Evolutionary conservation across 1,284 basidiomycete species (phyloP), one percentile per base, ranked within the genome.

Genomic region (Kalmanozyma brasiliensis): DNA sequence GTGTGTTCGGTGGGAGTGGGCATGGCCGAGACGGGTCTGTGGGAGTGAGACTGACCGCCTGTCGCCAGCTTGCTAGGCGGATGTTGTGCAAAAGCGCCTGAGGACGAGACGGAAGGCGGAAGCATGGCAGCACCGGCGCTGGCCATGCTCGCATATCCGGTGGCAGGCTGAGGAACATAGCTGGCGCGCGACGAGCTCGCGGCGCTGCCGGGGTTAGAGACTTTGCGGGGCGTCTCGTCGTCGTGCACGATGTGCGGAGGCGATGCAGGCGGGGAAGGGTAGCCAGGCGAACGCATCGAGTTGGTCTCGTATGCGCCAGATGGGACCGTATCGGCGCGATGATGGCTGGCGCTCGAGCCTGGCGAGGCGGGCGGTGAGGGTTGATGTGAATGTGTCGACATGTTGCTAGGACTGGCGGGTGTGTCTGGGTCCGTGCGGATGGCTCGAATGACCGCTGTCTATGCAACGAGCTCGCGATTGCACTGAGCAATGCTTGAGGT

Each of bases 1-100:
- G 49, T 37, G 16, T 57, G 59, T n/a, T 66, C 59, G 30, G 61
- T 60, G 7, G 76, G 74, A 11, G 72, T 71, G 8, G 76, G 76
- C 76, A 76, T 77, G 36, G 76, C 76, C n/a, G 74, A 76, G 38
- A 76, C 74, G 13, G 76, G 76, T 16, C 76, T 60, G 40, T 77
- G 76, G 11, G 64, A 52, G 37, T 77, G 76, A 6, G 70, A 64
- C 62, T 76, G 74, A 5, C 76, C 76, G 16, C 76, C 76, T 13
- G 76, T 77, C 22, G 76, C 63, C 1, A 69, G 49, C 52, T 67
- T 71, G 60, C 74, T 68, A 17, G 74, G 69, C 1, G 74, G 74
- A 44, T 74, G 74, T 16, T 64, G 61, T 16, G 61, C 19, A 13
- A 40, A 37, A 20, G 35, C 40, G 14, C 33, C 37, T 0, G 49